Percentiles rank a stretch among this genome's conserved stretches.
These are phyloP conservation scores for Fusarium newnesense DNA, from an alignment of 2,329 filamentous ascomycete species.

Conservation along the genomic window DNA sequence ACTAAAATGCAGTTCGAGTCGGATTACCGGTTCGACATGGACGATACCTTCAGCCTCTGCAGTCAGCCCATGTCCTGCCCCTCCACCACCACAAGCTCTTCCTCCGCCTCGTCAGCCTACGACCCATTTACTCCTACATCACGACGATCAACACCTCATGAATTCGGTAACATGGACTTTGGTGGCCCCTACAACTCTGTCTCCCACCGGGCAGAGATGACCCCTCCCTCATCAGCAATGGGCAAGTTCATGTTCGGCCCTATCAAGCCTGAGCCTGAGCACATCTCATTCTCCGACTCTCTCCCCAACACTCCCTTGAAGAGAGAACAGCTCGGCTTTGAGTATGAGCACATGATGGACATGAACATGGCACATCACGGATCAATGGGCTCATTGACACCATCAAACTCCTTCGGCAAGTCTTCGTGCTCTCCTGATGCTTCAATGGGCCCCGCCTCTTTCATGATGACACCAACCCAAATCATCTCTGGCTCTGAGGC, in stretches of 20 bases:
- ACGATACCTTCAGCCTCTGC: constrained; percentile 53
- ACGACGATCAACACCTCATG: constrained; percentile 56
- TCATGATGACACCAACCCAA: constrained; percentile 55
- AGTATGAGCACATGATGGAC: constrained; percentile 54
- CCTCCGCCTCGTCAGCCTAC: constrained; percentile 54
- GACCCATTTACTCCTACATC: constrained; percentile 58
- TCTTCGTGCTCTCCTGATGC: constrained; percentile 51
- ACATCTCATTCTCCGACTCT: constrained; percentile 46
- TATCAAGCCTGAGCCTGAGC: constrained; percentile 50
- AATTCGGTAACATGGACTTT: constrained; percentile 51
- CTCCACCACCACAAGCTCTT: constrained; percentile 52
- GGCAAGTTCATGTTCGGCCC: constrained; percentile 50
- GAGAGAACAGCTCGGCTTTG: constrained; percentile 49
- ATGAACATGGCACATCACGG: constrained; percentile 49
- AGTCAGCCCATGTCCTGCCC: constrained; percentile 51
- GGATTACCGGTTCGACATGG: constrained; percentile 53
- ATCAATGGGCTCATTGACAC: constrained; percentile 52
- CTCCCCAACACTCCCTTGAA: constrained; percentile 53
- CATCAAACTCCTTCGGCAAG: constrained; percentile 50
- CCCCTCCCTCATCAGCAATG: constrained; percentile 50
- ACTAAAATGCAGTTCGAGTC: constrained; percentile 52
- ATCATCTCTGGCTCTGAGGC: constrained; percentile 54
- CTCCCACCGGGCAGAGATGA: constrained; percentile 48
- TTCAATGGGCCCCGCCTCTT: constrained; percentile 47
- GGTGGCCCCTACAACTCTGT: constrained; percentile 46